These are phyloP conservation scores for Trypanosomatidae sp. DNA, from an alignment of 208 protist genomes.

Conservation along the genomic window DNA sequence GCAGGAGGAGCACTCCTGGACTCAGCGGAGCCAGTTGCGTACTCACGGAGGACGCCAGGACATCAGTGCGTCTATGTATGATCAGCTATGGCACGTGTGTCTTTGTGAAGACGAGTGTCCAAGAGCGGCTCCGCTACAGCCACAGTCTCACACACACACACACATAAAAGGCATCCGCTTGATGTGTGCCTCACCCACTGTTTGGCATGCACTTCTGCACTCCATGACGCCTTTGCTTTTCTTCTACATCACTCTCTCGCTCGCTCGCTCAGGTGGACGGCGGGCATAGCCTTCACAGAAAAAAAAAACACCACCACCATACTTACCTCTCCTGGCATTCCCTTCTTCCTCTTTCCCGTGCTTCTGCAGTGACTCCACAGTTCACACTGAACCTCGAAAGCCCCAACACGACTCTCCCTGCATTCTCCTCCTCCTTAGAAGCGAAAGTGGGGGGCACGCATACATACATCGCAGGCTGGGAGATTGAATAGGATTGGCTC, in stretches of 20 bases:
- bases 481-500: neutral
- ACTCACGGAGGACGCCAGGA: neutral
- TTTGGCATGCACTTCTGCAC: neutral
- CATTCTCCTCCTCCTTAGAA: neutral
- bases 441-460: too few relatives aligned
- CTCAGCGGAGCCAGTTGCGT: neutral
- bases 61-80: neutral
- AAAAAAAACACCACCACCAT: neutral
- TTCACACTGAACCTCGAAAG: neutral
- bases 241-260: neutral
- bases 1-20: neutral
- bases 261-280: neutral
- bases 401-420: too few relatives aligned
- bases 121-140: neutral
- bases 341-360: neutral
- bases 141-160: neutral
- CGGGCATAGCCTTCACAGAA: too few relatives aligned
- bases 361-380: neutral
- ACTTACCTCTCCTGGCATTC: too few relatives aligned
- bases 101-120: neutral
- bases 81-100: neutral
- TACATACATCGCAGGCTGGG: neutral
- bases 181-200: neutral
- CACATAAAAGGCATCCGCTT: neutral
- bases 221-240: neutral